A percentile compares a stretch with the other conserved stretches of the same genome.
Evolutionary conservation across 2,329 filamentous ascomycete species (phyloP).

Genomic region (Pseudogymnoascus sp.): DNA sequence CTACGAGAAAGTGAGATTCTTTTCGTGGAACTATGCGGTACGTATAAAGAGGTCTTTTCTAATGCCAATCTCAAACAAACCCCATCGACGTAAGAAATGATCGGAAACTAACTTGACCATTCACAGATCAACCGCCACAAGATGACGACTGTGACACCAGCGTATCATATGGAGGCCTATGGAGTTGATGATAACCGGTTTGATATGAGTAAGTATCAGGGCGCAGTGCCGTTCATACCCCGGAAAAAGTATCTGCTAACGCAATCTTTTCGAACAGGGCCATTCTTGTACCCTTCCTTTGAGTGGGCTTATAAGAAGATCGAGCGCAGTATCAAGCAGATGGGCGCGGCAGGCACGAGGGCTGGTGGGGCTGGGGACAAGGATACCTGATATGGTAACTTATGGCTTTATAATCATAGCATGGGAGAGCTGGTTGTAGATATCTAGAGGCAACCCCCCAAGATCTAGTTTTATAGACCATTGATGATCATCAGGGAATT

Average conservation of each 20-base stretch:
- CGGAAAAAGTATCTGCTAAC: not conserved
- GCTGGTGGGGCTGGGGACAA: constrained; percentile 1
- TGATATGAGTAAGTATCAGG: constrained; percentile 48
- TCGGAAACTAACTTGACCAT: constrained; percentile 16
- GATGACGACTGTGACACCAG: constrained; percentile 47
- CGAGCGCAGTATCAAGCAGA: constrained; percentile 37
- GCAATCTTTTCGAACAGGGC: constrained; percentile 27
- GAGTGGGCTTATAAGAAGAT: constrained; percentile 37
- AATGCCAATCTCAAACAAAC: not conserved
- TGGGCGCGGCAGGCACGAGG: constrained; percentile 31
- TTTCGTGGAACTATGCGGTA: constrained; percentile 11
- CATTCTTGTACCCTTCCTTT: constrained; percentile 45
- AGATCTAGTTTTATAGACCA: not conserved
- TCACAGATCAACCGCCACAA: constrained; percentile 58
- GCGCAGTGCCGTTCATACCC: not conserved
- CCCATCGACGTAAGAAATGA: not conserved
- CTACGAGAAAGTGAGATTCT: constrained; percentile 40
- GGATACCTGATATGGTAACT: not conserved
- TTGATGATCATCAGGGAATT: not conserved
- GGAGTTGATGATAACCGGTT: constrained; percentile 51
- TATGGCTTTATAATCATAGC: not conserved
- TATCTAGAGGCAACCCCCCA: not conserved
- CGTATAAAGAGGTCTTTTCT: not conserved
- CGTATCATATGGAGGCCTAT: constrained; percentile 37
- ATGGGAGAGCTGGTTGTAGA: not conserved